Percentiles rank a stretch among this genome's conserved stretches.
Conservation (phyloP, 306 rosid species). For the Trichosanthes cucumerina region DNA sequence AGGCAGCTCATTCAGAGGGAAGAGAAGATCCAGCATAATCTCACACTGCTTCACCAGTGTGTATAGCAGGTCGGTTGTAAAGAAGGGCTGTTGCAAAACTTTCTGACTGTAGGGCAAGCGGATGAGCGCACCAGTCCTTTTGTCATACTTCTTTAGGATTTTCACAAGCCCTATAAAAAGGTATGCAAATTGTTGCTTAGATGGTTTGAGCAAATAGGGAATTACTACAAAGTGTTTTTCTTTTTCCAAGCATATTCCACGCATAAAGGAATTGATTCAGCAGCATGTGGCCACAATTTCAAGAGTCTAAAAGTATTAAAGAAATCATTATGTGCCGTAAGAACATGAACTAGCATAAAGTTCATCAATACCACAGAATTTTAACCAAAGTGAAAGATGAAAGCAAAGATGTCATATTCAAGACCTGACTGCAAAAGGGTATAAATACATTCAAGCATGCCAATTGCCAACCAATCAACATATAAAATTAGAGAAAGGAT, state of each 20-base stretch:
- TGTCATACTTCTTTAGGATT: conserved; percentile 93
- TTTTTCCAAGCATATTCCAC: background rate
- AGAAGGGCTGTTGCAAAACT: conserved; percentile 90
- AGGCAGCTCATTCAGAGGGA: conserved; percentile 36
- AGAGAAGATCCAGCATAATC: conserved; percentile 66
- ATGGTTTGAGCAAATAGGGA: background rate
- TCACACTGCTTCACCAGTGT: conserved; percentile 97
- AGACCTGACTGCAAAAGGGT: background rate
- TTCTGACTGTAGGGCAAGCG: conserved; percentile 94
- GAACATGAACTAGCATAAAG: background rate
- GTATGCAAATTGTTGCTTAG: conserved; percentile 2
- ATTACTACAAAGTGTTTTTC: background rate
- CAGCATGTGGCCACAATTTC: background rate
- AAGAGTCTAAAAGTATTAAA: background rate
- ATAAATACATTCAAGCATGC: background rate
- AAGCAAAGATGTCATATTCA: background rate
- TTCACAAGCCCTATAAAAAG: conserved; percentile 64
- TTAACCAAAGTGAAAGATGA: background rate
- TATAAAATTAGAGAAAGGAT: background rate
- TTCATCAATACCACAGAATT: background rate
- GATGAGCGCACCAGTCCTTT: conserved; percentile 93
- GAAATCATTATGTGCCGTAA: background rate
- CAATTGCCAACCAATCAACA: background rate
- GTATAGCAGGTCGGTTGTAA: conserved; percentile 84
- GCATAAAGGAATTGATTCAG: background rate